Conservation (phyloP, 2,329 filamentous ascomycete genomes). For the Botrytis cinerea region DNA sequence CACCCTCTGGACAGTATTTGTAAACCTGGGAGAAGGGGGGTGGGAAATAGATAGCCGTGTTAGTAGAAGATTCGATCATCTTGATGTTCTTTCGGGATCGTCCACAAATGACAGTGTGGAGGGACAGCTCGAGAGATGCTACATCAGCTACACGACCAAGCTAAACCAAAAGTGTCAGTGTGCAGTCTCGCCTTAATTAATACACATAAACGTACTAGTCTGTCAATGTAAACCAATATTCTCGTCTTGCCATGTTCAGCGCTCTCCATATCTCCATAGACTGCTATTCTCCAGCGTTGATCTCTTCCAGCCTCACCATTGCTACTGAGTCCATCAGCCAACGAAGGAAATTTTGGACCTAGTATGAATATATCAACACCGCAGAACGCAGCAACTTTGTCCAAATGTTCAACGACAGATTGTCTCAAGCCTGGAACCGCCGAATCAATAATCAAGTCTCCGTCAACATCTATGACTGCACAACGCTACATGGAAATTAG, state of each 20-base stretch:
- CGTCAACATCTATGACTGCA: conserved; percentile 90
- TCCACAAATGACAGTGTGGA: conserved; percentile 91
- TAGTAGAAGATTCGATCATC: conserved; percentile 90
- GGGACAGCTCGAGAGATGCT: conserved; percentile 78
- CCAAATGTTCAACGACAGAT: conserved; percentile 79
- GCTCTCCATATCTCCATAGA: conserved; percentile 93
- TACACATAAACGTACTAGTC: conserved; percentile 31
- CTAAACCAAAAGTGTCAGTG: conserved; percentile 49
- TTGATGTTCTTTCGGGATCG: conserved; percentile 97
- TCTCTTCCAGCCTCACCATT: conserved; percentile 77
- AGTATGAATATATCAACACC: conserved; percentile 96
- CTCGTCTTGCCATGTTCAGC: conserved; percentile 96
- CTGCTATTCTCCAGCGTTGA: conserved; percentile 86
- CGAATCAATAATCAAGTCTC: conserved; percentile 80
- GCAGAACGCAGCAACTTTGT: conserved; percentile 82
- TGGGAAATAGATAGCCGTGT: conserved; percentile 97
- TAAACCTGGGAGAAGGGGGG: conserved; percentile 91
- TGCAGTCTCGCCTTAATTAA: conserved; percentile 22
- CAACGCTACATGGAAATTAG: conserved; percentile 66
- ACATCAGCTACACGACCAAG: conserved; percentile 75
- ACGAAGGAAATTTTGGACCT: conserved; percentile 78
- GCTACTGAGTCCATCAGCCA: conserved; percentile 73
- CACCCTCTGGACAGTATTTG: conserved; percentile 82
- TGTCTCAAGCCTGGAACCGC: conserved; percentile 67
- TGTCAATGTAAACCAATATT: conserved; percentile 92